phyloP scores from a whole-genome alignment of 768 basidiomycete genomes.

The Termitomyces bulborhizus region DNA sequence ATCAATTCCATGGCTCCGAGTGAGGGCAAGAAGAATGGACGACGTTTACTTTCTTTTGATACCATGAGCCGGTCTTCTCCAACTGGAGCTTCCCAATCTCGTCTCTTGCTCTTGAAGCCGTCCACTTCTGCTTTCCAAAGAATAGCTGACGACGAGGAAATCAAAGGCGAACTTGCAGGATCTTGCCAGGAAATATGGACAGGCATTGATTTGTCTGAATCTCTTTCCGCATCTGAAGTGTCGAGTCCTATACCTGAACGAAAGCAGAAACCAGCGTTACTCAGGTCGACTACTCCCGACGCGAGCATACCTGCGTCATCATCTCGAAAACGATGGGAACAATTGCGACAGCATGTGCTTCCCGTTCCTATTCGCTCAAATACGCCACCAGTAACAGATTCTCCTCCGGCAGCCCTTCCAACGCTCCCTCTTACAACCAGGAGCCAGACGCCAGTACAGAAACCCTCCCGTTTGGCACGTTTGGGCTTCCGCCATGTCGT shows the following conservation, averaged over 20 bases:
- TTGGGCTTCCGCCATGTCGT: conserved; percentile 61
- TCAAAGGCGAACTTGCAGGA: neutral
- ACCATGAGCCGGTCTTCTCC: conserved; percentile 5
- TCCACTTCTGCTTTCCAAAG: conserved; percentile 1
- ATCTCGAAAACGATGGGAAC: conserved; percentile 44
- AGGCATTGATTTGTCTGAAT: conserved; percentile 5
- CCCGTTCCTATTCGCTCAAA: conserved; percentile 20
- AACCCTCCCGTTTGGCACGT: conserved; percentile 43
- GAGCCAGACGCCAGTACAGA: conserved; percentile 32
- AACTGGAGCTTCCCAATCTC: conserved; percentile 4
- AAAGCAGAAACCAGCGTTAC: conserved; percentile 7
- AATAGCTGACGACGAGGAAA: conserved; percentile 6
- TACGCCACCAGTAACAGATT: conserved; percentile 20
- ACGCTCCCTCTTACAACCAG: conserved; percentile 14
- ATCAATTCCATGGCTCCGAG: conserved; percentile 9
- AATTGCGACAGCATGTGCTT: conserved; percentile 48
- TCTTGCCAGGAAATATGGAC: conserved; percentile 9
- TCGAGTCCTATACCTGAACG: conserved; percentile 9
- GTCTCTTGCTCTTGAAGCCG: conserved; percentile 2
- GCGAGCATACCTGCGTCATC: conserved; percentile 33
- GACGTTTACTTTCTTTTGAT: conserved; percentile 23
- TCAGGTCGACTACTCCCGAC: conserved; percentile 38
- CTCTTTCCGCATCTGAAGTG: neutral
- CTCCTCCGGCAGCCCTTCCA: conserved; percentile 14
- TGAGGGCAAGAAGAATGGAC: conserved; percentile 12